Conservation (phyloP, 352 stramenopile species). For the Phytophthora cactorum region DNA sequence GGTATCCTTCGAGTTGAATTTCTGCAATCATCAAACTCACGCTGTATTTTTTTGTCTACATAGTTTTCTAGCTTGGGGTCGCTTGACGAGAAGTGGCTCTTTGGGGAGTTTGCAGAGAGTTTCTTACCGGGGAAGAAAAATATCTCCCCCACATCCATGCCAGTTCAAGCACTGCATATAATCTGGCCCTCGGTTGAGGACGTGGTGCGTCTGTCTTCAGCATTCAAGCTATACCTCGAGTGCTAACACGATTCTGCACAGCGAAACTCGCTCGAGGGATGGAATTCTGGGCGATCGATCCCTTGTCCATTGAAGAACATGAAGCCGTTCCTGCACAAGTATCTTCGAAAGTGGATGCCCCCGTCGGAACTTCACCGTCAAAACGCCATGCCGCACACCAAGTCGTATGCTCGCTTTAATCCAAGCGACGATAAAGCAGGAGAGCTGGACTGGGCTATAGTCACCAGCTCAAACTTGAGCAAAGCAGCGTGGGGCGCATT, state of each 20-base stretch:
- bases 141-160: constrained; percentile 35
- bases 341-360: constrained; percentile 79
- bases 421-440: constrained; percentile 33
- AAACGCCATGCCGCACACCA: constrained; percentile 88
- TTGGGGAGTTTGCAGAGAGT: constrained; percentile 72
- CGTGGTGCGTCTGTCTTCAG: constrained; percentile 49
- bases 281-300: constrained; percentile 70
- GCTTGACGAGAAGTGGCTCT: constrained; percentile 85
- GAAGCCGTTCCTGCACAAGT: constrained; percentile 88
- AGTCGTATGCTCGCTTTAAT: constrained; percentile 75
- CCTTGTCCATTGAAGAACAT: constrained; percentile 87
- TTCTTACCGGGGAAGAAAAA: constrained; percentile 58
- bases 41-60: background rate
- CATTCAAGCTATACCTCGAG: background rate
- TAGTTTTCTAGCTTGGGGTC: constrained; percentile 87
- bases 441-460: constrained; percentile 68
- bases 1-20: background rate
- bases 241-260: constrained; percentile 30
- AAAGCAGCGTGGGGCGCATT: constrained; percentile 79
- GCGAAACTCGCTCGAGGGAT: constrained; percentile 84
- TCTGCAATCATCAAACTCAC: constrained; percentile 5
- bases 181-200: constrained; percentile 85
- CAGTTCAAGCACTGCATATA: constrained; percentile 69
- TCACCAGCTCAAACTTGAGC: constrained; percentile 87
- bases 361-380: constrained; percentile 59